Evolutionary conservation across 495 filamentous ascomycete species (phyloP), one percentile per base, ranked within the genome.

Genomic region (Elaphomyces granulatus): DNA sequence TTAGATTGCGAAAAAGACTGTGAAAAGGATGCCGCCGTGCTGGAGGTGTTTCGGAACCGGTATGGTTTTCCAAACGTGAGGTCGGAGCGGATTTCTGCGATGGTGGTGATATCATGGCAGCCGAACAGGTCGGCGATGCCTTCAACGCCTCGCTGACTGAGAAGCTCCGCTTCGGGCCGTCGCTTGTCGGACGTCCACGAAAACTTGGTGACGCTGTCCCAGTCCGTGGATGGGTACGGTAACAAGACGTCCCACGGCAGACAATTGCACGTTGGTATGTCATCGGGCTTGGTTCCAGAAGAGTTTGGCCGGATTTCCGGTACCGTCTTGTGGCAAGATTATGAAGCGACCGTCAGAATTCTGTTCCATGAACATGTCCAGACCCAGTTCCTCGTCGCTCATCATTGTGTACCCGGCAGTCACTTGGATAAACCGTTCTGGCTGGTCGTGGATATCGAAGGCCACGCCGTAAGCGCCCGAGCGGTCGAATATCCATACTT

Each of bases 401-500:
- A 59, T 58, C 38, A 50, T 50, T 2, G 42, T 21, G 32, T 63
- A 63, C 1, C 49, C 53, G 15, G 44, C 46, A 43, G 60, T 48
- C 21, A 47, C 44, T 34, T 48, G 42, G 28, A 56, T 52, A 36
- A 58, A 58, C 14, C 44, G 44, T 39, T 55, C 33, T 14, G 50
- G 53, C 21, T 64, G 42, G 37, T 57, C 37, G 33, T 52, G 49
- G 42, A 66, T 50, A 52, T 67, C 49, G 43, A 67, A 60, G 32
- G 44, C 15, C 15, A 45, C 53, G 43, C 59, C 55, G 44, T 65
- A 68, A 37, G 49, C 43, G 34, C 60, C 58, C 43, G 61, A 64
- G 37, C 64, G 54, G 51, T 66, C 58, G 50, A 66, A 67, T 17
- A 61, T 51, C 61, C 55, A 67, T 38, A 52, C 40, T 45, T 63